Base-by-base conservation (phyloP, 257 asterid genomes). In the Datura wrightii region DNA sequence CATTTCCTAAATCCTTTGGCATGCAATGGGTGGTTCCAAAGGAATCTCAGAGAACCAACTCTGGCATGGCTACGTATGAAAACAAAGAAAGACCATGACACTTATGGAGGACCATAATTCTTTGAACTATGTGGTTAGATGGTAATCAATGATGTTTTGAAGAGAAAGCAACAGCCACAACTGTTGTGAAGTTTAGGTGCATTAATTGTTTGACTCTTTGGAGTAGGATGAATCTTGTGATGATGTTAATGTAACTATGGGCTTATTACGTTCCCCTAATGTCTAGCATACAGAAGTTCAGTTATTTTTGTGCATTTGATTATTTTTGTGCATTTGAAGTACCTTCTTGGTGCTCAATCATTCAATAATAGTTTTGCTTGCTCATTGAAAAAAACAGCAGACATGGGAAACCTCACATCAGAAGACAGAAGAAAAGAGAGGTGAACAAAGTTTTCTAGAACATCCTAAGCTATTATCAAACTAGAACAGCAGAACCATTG, bases 41-140 rank as follows among this genome's bases (percentile, higher is more conserved):
- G 81, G 81, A 74, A 48, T 46, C 59, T 5, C 11, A 76, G 4
- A 74, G 42, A 72, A 72, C 15, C 80, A 72, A 46, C 60, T 24
- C 14, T 71, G 79, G 34, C 34, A 69, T 39, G 79, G 53, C 24
- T 39, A 41, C 0, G 16, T 44, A 71, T 71, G 39, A 71, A 42
- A 37, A 46, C 56, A 71, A 71, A n/a, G 56, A 50, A n/a, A 44
- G n/a, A 44, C 5, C 56, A 71, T 18, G 1, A 4, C 6, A 42
- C 56, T 71, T 44, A 46, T 71, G 54, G 1, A 71, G 55, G 39
- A 44, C 39, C 39, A 44, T 4, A 37, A 42, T n/a, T 71, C 5
- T 44, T 44, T 44, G 39, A 10, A 44, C 39, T 9, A 4, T 44
- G 39, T 44, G 10, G 39, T 10, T 71, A 10, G 39, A 71, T 3